Evolutionary conservation across 345 rosid species (phyloP).

Genomic region (Arabidopsis thaliana): DNA sequence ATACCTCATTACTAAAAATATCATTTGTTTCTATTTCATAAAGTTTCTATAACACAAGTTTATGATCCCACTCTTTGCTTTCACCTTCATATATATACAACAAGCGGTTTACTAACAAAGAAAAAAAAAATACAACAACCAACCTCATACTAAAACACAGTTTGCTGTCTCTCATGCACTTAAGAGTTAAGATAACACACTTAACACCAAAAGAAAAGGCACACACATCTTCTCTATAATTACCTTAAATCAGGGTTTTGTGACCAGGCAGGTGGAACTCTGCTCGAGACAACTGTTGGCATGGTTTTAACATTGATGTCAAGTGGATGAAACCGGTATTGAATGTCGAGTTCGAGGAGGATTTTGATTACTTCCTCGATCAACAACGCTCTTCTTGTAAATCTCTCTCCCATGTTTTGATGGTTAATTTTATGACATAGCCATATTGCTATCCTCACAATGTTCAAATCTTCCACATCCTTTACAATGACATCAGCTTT

Average conservation of each 20-base stretch:
- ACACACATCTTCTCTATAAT: background rate
- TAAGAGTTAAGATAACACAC: no score
- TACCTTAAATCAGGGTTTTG: conserved; percentile 29
- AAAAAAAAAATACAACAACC: no score
- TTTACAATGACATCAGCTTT: conserved; percentile 55
- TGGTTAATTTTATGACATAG: conserved; percentile 64
- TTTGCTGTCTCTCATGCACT: no score
- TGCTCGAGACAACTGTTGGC: conserved; percentile 51
- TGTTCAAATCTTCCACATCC: conserved; percentile 58
- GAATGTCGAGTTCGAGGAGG: conserved; percentile 69
- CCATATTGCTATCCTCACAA: conserved; percentile 69
- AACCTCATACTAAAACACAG: background rate
- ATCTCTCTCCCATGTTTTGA: conserved; percentile 68
- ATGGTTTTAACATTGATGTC: conserved; percentile 64
- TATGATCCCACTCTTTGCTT: background rate
- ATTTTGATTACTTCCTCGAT: conserved; percentile 74
- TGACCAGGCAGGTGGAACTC: conserved; percentile 55
- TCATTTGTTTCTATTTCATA: background rate
- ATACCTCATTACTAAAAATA: background rate
- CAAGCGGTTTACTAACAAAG: no score
- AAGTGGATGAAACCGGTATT: conserved; percentile 63
- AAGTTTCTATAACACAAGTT: background rate
- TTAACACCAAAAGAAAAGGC: no score
- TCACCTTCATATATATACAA: background rate
- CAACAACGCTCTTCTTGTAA: conserved; percentile 57